Base-by-base conservation (phyloP, 192 early-diverging fungal species). In the Dimargaris xerosporica region DNA sequence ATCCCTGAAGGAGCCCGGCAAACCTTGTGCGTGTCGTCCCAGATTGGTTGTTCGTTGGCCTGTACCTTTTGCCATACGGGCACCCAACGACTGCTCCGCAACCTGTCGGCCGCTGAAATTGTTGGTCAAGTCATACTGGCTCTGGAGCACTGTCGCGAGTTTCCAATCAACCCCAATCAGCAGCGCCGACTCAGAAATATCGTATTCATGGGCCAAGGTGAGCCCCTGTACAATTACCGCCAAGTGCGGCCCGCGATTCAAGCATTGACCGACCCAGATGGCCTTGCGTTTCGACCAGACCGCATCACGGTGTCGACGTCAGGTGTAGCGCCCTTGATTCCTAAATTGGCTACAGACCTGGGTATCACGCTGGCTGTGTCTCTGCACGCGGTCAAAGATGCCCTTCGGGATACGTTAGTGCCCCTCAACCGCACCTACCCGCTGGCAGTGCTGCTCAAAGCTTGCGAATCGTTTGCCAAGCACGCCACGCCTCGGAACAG, bases 141-240 rank as follows among this genome's bases (percentile, higher is more conserved):
- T 1, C 80, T 81, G 6, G 73, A 74, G 61, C 72, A 72, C 46
- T 70, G 71, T 39, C 73, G 70, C 23, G 85, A 85, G 61, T 84
- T 90, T 62, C 86, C 86, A 17, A 68, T 61, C 21, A 47, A 47
- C 1, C 72, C 65, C 50, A 39, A 39, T 39, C 34, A 39, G 7
- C 74, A 76, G 46, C 74, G 82, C 43, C 73, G 56, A 1, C 71
- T 91, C 21, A 80, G 78, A 25, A 95, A 95, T 69, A 82, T 93
- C 58, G 92, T 95, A 0, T 88, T 90, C 63, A 95, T 95, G 92
- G 91, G 91, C 28, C 89, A 91, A 70, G 91, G 90, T 15, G 92
- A 95, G 65, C 92, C 92, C 1, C 67, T 92, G 19, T 85, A 86
- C 68, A 95, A 95, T 68, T 90, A 82, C 58, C 78, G 78, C 67